Evolutionary conservation across 1,284 basidiomycete species (phyloP), one percentile per base, ranked within the genome.

Genomic region (Cystobasidiaceae sp.): DNA sequence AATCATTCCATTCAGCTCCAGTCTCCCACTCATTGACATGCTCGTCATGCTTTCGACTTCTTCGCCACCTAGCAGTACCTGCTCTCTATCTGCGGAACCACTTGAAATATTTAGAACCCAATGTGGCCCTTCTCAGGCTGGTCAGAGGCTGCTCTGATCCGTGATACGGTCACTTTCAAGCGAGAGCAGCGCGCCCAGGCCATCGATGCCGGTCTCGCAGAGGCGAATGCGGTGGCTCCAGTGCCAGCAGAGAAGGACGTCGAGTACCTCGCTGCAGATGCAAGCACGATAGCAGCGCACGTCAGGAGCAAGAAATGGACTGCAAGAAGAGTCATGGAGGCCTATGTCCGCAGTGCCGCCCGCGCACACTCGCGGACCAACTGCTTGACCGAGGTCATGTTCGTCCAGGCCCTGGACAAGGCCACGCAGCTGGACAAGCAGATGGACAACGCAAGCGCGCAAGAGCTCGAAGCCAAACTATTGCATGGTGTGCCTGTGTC

Each of bases 401-500:
- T 88, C 73, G 81, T 81, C 23, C 80, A 82, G 58, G 89, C 87
- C 3, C 79, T 83, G n/a, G 74, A 80, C 64, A 80, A 82, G 66
- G 88, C 88, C 0, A 77, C 78, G 46, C 80, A 80, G 39, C 80
- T 90, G 2, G 89, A 91, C 72, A 77, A 78, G 3, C 83, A 87
- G 69, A 89, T 87, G 71, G 79, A 80, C 1, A 69, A 73, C 15
- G 87, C 85, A 67, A 72, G 89, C 27, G 81, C 81, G 19, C 91
- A 91, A 0, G 84, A 84, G 6, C 65, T 76, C 4, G 73, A 75
- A 44, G 73, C 17, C 34, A 50, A 44, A 32, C 51, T 46, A 9
- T 80, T 92, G 37, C 88, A 89, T 74, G 90, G 90, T 30, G 84
- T 94, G 17, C 92, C 91, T 4, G 82, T 90, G 59, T 84, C 84